Base-by-base conservation (phyloP, 352 stramenopile genomes). In the Globisporangium paddicum region DNA sequence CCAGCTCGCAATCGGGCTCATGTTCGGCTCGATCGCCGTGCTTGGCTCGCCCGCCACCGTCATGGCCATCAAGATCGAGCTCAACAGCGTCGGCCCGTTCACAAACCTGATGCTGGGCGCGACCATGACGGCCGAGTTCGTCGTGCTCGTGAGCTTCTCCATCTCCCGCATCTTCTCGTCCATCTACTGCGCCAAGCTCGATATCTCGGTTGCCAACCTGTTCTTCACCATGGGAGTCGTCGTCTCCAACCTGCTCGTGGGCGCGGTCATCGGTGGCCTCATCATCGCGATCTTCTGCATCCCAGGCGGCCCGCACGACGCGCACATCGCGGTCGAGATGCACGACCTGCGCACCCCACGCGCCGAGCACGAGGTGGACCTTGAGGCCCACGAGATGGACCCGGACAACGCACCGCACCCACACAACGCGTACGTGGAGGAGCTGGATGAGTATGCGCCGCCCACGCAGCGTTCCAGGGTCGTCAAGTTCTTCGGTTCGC, bases 31-130 rank as follows among this genome's bases (percentile, higher is more conserved):
- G 54, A 90, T 87, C 53, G 83, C 75, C 3, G 80, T 90, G 34
- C 63, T 88, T 8, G 76, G 69, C 2, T 90, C 80, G 13, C 80
- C 80, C 0, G 72, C 77, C 7, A 90, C 80, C 11, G 76, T 87
- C 42, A 87, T 90, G 78, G 80, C 79, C 18, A 87, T 89, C 65
- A 87, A 89, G 66, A 89, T 87, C 50, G 79, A 89, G 54, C 70
- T 87, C 53, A 86, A 90, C 47, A 86, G 77, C 28, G 80, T 86
- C 44, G 80, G 80, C 2, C 76, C 76, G 5, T 90, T 90, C 59
- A 90, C 80, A 5, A 87, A 83, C 61, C 67, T 90, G 48, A 88
- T 88, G 80, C 67, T 90, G 13, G 80, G 80, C 9, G 67, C 74
- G 9, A 87, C 76, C 7, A 90, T 90, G 80, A 77, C 66, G 5